Percentiles rank a stretch among this genome's conserved stretches.
These are phyloP conservation scores for Vinca major DNA, from an alignment of 305 asterid genomes.

Conservation along the genomic window DNA sequence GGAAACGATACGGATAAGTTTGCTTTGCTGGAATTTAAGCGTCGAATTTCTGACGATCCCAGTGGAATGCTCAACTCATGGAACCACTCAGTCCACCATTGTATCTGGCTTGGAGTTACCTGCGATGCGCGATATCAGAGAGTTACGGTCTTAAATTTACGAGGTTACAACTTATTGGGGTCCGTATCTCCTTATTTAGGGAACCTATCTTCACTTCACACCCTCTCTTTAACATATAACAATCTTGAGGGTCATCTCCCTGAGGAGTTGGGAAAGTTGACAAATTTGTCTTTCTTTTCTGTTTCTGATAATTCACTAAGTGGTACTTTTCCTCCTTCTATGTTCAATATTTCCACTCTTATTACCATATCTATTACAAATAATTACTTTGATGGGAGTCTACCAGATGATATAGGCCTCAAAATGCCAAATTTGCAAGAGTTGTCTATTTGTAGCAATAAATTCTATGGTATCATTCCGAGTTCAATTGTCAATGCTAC, in stretches of 20 bases:
- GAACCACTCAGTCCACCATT: no score
- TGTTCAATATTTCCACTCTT: neutral
- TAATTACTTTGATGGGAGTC: neutral
- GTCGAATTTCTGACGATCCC: no score
- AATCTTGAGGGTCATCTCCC: neutral
- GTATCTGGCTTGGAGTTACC: no score
- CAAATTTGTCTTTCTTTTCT: neutral
- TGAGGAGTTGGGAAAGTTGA: neutral
- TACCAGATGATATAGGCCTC: neutral
- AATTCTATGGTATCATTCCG: constrained; percentile 8
- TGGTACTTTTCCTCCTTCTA: neutral
- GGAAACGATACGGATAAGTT: no score
- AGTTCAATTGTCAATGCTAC: constrained; percentile 12
- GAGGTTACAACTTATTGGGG: no score
- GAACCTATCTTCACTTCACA: no score
- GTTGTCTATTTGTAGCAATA: neutral
- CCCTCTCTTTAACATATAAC: neutral
- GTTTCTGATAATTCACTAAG: neutral
- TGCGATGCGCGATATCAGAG: no score
- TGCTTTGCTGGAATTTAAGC: no score
- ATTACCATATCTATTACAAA: neutral
- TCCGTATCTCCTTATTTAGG: no score
- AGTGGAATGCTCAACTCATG: no score
- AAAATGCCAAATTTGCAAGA: neutral
- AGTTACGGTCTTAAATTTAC: no score